These are phyloP conservation scores for Diaporthe citriasiana DNA, from an alignment of 2,329 filamentous ascomycete species.

Conservation along the genomic window DNA sequence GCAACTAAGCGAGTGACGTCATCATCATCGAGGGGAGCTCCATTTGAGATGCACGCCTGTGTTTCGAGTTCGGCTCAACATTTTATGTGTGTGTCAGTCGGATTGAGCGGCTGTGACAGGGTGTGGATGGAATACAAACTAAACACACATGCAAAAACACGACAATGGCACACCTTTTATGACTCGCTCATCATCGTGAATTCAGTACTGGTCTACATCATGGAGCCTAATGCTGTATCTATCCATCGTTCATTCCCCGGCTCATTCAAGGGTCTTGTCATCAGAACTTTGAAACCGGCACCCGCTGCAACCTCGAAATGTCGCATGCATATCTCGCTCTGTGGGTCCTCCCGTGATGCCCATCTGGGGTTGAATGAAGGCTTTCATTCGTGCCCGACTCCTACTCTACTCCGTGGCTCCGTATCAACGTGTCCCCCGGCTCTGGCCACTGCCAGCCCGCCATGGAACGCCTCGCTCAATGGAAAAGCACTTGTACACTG, in stretches of 20 bases:
- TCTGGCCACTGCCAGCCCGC: not conserved
- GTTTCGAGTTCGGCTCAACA: slow-evolving; percentile 22
- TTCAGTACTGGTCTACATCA: slow-evolving; percentile 18
- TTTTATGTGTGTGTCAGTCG: not conserved
- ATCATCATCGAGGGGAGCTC: not conserved
- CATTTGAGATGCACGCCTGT: not conserved
- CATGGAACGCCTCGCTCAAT: slow-evolving; percentile 36
- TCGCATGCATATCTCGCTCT: slow-evolving; percentile 5
- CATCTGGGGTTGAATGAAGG: not conserved
- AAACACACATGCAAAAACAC: slow-evolving; percentile 5
- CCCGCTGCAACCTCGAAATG: slow-evolving; percentile 8
- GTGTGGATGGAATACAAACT: not conserved
- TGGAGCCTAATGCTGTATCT: not conserved
- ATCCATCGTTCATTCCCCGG: not conserved
- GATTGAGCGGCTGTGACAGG: no score
- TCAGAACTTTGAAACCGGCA: not conserved
- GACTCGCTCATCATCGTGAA: slow-evolving; percentile 20
- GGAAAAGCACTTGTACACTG: slow-evolving; percentile 16
- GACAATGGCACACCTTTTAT: slow-evolving; percentile 20
- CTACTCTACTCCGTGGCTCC: not conserved
- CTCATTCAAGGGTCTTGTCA: slow-evolving; percentile 25
- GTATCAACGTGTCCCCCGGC: not conserved
- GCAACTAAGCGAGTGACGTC: slow-evolving; percentile 4
- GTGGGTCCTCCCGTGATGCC: not conserved
- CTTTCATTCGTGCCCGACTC: not conserved